Evolutionary conservation across 2,329 filamentous ascomycete genomes (phyloP).

Genomic region (Penicillium hordei): DNA sequence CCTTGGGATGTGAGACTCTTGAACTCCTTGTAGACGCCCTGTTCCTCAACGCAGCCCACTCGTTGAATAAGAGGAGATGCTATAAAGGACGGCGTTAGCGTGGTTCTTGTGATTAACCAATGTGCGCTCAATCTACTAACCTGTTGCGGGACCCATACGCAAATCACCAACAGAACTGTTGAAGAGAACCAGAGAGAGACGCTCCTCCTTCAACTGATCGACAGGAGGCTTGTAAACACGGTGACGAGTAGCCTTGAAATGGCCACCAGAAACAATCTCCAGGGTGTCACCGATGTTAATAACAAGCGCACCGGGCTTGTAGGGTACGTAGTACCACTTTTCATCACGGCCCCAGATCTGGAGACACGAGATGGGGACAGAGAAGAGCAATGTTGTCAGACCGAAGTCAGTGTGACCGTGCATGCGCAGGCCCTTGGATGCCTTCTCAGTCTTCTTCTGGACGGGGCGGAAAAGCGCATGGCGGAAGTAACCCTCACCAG

Average conservation of each 20-base stretch:
- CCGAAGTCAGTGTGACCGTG: slow-evolving; percentile 53
- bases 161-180: slow-evolving; percentile 50
- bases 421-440: slow-evolving; percentile 41
- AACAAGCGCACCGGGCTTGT: slow-evolving; percentile 49
- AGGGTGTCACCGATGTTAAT: slow-evolving; percentile 51
- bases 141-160: slow-evolving; percentile 44
- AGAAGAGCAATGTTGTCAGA: slow-evolving; percentile 49
- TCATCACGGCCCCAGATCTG: slow-evolving; percentile 49
- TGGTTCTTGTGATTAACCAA: not conserved
- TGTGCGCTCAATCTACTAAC: slow-evolving; percentile 13
- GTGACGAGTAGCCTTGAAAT: slow-evolving; percentile 50
- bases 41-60: slow-evolving; percentile 46
- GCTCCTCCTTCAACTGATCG: slow-evolving; percentile 34
- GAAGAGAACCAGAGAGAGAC: slow-evolving; percentile 43
- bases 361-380: slow-evolving; percentile 49
- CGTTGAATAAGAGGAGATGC: slow-evolving; percentile 42
- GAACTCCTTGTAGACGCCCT: slow-evolving; percentile 51
- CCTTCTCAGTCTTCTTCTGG: slow-evolving; percentile 38
- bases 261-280: slow-evolving; percentile 49
- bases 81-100: slow-evolving; percentile 7
- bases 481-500: slow-evolving; percentile 50
- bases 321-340: slow-evolving; percentile 49
- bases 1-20: slow-evolving; percentile 44
- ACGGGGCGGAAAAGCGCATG: slow-evolving; percentile 47
- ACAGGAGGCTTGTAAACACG: slow-evolving; percentile 46